Percentiles rank a stretch among this genome's conserved stretches.
These are phyloP conservation scores for Xylariaceae sp. DNA, from an alignment of 2,329 filamentous ascomycete genomes.

Conservation along the genomic window DNA sequence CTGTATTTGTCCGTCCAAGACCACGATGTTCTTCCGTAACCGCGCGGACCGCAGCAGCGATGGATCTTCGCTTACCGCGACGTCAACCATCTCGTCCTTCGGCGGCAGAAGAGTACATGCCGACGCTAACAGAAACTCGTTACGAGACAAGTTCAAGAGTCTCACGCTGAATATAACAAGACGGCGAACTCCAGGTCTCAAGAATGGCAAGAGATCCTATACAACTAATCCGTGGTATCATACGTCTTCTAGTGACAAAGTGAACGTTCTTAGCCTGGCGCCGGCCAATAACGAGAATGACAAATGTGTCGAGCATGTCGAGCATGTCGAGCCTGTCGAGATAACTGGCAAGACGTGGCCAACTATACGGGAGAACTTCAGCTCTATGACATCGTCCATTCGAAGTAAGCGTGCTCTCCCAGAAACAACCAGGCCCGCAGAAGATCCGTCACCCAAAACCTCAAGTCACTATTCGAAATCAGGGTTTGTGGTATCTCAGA, in stretches of 20 bases:
- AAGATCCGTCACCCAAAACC: slow-evolving; percentile 3
- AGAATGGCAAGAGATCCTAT: not conserved
- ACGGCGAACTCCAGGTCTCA: not conserved
- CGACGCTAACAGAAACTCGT: slow-evolving; percentile 8
- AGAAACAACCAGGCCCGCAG: slow-evolving; percentile 4
- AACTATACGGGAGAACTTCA: slow-evolving; percentile 21
- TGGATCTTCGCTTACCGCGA: not conserved
- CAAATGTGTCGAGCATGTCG: too few species aligned
- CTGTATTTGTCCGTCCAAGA: not conserved
- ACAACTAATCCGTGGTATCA: slow-evolving; percentile 5
- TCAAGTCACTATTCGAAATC: slow-evolving; percentile 1
- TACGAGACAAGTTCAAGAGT: slow-evolving; percentile 15
- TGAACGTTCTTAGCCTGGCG: slow-evolving; percentile 2
- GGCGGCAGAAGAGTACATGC: not conserved
- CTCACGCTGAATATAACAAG: slow-evolving; percentile 11
- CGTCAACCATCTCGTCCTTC: not conserved
- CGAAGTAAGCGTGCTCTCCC: slow-evolving; percentile 15
- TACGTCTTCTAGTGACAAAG: not conserved
- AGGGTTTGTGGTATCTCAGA: not conserved
- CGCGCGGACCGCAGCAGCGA: slow-evolving; percentile 2
- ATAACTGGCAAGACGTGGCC: slow-evolving; percentile 15
- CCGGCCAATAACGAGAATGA: not conserved
- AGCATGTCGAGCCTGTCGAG: slow-evolving; percentile 1
- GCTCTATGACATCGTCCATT: slow-evolving; percentile 24
- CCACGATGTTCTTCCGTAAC: slow-evolving; percentile 14